Evolutionary conservation across 805 yeast genomes (phyloP), one percentile per base, ranked within the genome.

Genomic region (Zygosaccharomyces bailii): DNA sequence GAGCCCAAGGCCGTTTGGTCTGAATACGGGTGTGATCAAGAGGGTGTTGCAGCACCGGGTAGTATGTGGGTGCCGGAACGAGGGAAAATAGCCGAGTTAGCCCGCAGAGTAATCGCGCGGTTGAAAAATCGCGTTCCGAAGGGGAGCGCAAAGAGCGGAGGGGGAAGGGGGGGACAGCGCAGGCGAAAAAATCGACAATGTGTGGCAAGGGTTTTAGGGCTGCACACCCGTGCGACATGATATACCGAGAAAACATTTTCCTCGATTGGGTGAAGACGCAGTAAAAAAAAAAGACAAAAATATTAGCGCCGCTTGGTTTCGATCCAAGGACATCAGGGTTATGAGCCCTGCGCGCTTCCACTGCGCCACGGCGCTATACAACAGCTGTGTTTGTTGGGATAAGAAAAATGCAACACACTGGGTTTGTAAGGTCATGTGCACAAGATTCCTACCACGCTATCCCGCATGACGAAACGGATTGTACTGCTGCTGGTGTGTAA

Each of bases 281-380:
- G 17, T 9, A 13, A 11, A 11, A 24, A 36, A 10, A 16, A 16
- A 13, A 8, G 33, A 46, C 44, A 52, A 52, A 55, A 49, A 45
- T 56, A 56, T 25, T 84, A 84, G 93, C 93, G 87, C 84, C 84
- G 88, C 87, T 78, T 72, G 86, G 93, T 85, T 84, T 85, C 95
- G 95, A 85, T 85, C 95, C 89, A 73, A 79, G 89, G 95, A 84
- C 91, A 82, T 85, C 91, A 84, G 93, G 91, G 95, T 85, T 85
- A 85, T 85, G 95, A 85, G 95, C 95, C 93, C 93, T 83, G 91
- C 91, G 91, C 93, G 93, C 91, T 85, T 84, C 95, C 95, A 82
- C 95, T 85, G 91, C 95, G 93, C 91, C 91, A 85, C 89, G 84
- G 84, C 89, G 93, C 93, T 84, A 27, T 21, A 40, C 27, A 41